Percentiles rank a stretch among this genome's conserved stretches.
Evolutionary conservation across 139 green algal species (phyloP).

Genomic region (Chlamydomonas asymmetrica): DNA sequence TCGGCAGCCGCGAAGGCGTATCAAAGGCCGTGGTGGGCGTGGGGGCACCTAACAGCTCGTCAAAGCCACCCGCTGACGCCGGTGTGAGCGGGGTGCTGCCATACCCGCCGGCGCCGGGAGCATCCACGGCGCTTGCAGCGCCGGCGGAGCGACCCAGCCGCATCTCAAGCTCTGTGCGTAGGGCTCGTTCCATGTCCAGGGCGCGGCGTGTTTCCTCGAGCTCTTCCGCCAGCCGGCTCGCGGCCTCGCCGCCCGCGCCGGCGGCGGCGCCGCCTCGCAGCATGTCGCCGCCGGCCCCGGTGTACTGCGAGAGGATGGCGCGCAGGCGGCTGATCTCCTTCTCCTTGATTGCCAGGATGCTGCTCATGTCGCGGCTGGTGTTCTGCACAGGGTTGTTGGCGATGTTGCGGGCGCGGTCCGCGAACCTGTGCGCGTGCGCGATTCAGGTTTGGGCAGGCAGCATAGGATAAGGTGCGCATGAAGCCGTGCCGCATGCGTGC

Average conservation of each 20-base stretch:
- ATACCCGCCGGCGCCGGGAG: neutral
- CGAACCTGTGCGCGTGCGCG: too few species aligned
- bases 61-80: too few species aligned
- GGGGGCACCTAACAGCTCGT: neutral
- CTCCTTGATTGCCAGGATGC: conserved; percentile 50
- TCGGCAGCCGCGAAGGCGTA: too few species aligned
- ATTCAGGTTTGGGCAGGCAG: too few species aligned
- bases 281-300: conserved; percentile 3
- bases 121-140: neutral
- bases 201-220: conserved; percentile 14
- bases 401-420: conserved; percentile 48
- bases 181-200: conserved; percentile 21
- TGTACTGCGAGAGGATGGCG: conserved; percentile 38
- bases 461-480: too few species aligned
- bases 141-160: neutral
- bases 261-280: neutral
- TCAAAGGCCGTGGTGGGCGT: conserved; percentile 15
- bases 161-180: conserved; percentile 20
- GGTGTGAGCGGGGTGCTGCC: neutral
- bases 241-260: neutral
- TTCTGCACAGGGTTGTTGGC: conserved; percentile 59
- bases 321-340: conserved; percentile 52
- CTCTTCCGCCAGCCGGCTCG: conserved; percentile 10
- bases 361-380: conserved; percentile 36
- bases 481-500: too few species aligned